Conservation (phyloP, 345 rosid genomes). For the Clausena lansium region DNA sequence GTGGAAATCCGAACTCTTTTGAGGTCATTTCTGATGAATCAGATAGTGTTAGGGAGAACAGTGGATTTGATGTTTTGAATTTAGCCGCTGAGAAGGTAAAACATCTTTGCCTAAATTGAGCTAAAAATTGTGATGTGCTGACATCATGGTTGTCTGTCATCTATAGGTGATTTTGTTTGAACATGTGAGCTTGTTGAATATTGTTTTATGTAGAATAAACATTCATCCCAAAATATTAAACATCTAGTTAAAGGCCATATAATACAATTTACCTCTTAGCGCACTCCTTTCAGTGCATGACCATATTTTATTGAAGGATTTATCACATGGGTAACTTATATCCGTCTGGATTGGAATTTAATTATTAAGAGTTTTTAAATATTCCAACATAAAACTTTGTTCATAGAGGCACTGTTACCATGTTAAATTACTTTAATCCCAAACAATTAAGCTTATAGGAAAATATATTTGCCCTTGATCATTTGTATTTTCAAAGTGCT, state of each 20-base stretch:
- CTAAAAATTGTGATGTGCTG: slow-evolving; percentile 13
- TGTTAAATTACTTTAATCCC: not conserved
- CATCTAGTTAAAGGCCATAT: not conserved
- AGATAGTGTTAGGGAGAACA: slow-evolving; percentile 27
- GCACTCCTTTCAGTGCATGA: not conserved
- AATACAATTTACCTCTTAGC: not conserved
- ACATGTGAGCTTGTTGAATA: not conserved
- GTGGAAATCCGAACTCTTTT: slow-evolving; percentile 54
- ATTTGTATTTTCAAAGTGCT: not conserved
- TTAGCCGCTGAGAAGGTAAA: slow-evolving; percentile 54
- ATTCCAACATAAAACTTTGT: not conserved
- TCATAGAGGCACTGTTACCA: not conserved
- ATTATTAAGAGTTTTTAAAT: not conserved
- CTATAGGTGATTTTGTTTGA: not conserved
- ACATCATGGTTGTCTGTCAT: not conserved
- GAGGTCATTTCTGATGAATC: slow-evolving; percentile 44
- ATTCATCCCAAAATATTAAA: not conserved
- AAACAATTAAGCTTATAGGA: not conserved
- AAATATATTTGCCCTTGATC: not conserved
- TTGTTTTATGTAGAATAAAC: not conserved
- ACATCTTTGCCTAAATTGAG: slow-evolving; percentile 22
- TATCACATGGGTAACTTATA: not conserved
- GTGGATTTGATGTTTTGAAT: slow-evolving; percentile 36
- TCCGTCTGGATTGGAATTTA: not conserved
- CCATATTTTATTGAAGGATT: not conserved